Evolutionary conservation across 345 rosid genomes (phyloP).

Genomic region (Eucalyptus regnans): DNA sequence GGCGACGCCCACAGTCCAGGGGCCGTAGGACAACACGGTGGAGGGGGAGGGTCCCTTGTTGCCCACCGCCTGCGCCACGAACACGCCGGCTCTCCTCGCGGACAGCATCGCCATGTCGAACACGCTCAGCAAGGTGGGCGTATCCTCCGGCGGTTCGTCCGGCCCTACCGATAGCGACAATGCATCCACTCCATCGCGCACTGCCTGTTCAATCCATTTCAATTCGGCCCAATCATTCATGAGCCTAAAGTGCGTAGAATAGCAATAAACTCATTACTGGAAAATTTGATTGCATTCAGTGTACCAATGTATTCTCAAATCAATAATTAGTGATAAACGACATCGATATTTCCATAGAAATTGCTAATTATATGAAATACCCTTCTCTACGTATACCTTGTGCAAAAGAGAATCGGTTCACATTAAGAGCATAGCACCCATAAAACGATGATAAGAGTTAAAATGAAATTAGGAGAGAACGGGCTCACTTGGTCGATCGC

Average conservation of each 20-base stretch:
- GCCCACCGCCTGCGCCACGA: slow-evolving; percentile 86
- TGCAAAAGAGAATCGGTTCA: neutral
- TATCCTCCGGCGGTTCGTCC: slow-evolving; percentile 53
- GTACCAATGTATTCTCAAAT: neutral
- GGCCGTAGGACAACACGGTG: slow-evolving; percentile 63
- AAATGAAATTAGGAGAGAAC: neutral
- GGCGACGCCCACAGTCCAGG: slow-evolving; percentile 67
- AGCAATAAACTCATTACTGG: neutral
- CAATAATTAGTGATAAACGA: neutral
- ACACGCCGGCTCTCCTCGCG: slow-evolving; percentile 62
- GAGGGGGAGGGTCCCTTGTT: slow-evolving; percentile 59
- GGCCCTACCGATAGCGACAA: slow-evolving; percentile 60
- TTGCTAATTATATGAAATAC: neutral
- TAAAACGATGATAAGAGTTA: neutral
- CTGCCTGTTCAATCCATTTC: slow-evolving; percentile 25
- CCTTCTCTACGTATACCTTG: neutral
- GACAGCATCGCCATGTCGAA: slow-evolving; percentile 50
- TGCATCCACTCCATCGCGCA: slow-evolving; percentile 61
- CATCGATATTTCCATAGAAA: neutral
- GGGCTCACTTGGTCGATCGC: slow-evolving; percentile 74
- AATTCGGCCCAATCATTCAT: neutral
- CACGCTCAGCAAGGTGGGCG: slow-evolving; percentile 39
- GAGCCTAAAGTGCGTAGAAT: too few species aligned
- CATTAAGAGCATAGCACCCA: neutral
- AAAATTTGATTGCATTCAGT: neutral